Base-by-base conservation (phyloP, 2,329 filamentous ascomycete genomes). In the Magnaporthales sp. region DNA sequence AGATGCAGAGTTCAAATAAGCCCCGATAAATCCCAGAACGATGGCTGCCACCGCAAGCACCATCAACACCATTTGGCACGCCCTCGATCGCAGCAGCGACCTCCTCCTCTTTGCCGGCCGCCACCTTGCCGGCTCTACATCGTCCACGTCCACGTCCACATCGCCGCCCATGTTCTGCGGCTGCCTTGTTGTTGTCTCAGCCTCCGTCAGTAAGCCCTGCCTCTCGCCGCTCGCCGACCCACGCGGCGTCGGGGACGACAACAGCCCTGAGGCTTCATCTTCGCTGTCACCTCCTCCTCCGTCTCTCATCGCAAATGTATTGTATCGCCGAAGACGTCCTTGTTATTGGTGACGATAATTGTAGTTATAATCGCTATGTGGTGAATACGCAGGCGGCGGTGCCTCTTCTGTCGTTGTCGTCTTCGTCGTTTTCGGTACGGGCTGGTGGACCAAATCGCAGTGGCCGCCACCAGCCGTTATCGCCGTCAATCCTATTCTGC, bases 161-260 rank as follows among this genome's bases (percentile, higher is more conserved):
- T 73, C 70, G 9, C 70, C 75, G 51, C 79, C 76, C 78, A 84
- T 83, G 68, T 80, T 83, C 77, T 84, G 76, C 7, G 80, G 81
- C 5, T 13, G n/a, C 38, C 38, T 75, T 75, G 22, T 13, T 15
- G 54, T 26, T 4, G 54, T 58, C 54, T 2, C 13, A 5, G 5
- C n/a, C 10, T 58, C 54, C 1, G 22, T 58, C 54, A 58, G 24
- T 6, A 58, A 58, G 24, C 54, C 54, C 54, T 58, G 54, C 54
- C 54, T 58, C 54, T 58, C 54, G 3, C 54, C 54, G 22, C 54
- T 58, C 22, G 24, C 54, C 54, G 54, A 26, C 54, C 54, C 54
- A 9, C 54, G 54, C 8, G 54, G 24, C 24, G 10, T 9, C 13
- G 54, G 54, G 54, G 54, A 58, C 15, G 54, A 58, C 9, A 58